Base-by-base conservation (phyloP, 495 filamentous ascomycete species). In the Bombardia bombarda region DNA sequence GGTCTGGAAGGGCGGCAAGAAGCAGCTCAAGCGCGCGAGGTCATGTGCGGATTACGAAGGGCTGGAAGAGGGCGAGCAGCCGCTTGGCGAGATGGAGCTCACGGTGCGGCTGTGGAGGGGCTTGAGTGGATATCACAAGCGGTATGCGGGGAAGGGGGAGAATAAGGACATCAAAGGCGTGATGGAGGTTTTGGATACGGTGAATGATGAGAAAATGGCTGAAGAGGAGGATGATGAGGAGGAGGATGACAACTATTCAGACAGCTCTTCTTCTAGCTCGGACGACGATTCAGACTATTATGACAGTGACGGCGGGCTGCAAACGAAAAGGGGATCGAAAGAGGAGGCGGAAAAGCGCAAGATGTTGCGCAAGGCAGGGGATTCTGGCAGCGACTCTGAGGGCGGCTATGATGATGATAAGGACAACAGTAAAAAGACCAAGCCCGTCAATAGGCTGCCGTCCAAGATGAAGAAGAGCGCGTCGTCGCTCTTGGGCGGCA, bases 101-200 rank as follows among this genome's bases (percentile, higher is more conserved):
- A 63, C 57, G 0, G 35, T 80, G 2, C 72, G 60, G 14, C 74
- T 81, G 51, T 79, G 74, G 69, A 63, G 67, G 32, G 79, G 78
- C 0, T 56, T 83, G 14, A 73, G 70, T 12, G 72, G 74, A 3
- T 77, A 70, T 40, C 79, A 83, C 49, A 64, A 68, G 43, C 54
- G 47, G 21, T 70, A 72, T 42, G 74, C 77, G 3, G 45, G 54
- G 18, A 59, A 64, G 20, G 63, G 60, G 24, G 70, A 67, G 34
- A 73, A 73, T 39, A 36, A 42, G 4, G 67, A 79, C 31, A 47
- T 83, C 31, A 59, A 62, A 17, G 69, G 76, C 30, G 71, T 83
- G 0, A 74, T 82, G 62, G 78, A 84, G 52, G 78, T 80, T 8
- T 61, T 83, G 32, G 73, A 79, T 32, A 73, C 70, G 3, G 72